Base-by-base conservation (phyloP, 495 filamentous ascomycete genomes). In the Penicillium ucsense region DNA sequence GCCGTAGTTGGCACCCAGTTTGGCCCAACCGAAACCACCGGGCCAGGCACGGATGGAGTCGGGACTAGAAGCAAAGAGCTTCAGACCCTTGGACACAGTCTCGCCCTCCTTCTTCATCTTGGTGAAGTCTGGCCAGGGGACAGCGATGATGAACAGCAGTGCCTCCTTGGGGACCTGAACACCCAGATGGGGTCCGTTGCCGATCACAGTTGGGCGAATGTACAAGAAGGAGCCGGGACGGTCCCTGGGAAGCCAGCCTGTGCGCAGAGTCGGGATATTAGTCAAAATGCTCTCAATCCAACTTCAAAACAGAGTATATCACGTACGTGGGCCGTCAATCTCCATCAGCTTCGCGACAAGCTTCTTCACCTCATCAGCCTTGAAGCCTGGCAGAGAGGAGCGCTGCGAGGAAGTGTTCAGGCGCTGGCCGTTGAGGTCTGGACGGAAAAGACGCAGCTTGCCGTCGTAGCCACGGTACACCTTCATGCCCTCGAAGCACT, bases 401-500 rank as follows among this genome's bases (percentile, higher is more conserved):
- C 90, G 78, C 20, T 78, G 73, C 3, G 86, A 77, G 11, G 83
- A 88, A 49, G 72, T 78, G 35, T 70, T 62, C 74, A 95, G 83
- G 53, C 90, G 84, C 47, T 72, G 69, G 52, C 80, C 78, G 67
- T 96, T 96, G 51, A 76, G 69, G 53, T 87, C 71, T 1, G 88
- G 86, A 27, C 90, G 84, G 75, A 96, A 96, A 39, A 95, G 70
- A 35, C 90, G 86, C 46, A 96, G 72, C 49, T 80, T 80, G 40
- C 85, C 85, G 65, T 94, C 88, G 55, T 77, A 78, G 29, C 88
- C 88, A 46, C 89, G 86, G 72, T 90, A 94, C 35, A 78, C 80
- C 65, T 94, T 95, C 68, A 92, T 75, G 31, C 89, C 89, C 65
- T 95, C 89, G 68, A 94, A 94, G 67, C 89, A 95, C 57, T 91